These are phyloP conservation scores for Zhuliangozyma blackwelliae DNA, from an alignment of 1,139 yeast species.

Conservation along the genomic window DNA sequence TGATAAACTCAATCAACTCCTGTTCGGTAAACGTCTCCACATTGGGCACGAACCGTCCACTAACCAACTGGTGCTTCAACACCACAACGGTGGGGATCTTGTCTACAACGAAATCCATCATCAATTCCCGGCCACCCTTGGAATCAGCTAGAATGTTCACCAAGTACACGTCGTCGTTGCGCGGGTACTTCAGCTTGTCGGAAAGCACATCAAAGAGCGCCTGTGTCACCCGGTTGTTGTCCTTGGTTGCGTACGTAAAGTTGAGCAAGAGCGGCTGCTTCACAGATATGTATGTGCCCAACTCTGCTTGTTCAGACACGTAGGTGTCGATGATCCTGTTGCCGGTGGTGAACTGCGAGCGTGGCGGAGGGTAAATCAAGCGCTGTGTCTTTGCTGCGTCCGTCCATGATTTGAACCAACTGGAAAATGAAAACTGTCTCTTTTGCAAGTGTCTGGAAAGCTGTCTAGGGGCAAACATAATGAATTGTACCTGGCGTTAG, in stretches of 20 bases:
- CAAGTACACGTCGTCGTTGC: constrained; percentile 42
- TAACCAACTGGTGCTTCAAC: constrained; percentile 62
- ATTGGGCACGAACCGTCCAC: constrained; percentile 44
- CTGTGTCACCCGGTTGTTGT: constrained; percentile 60
- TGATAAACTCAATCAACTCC: constrained; percentile 55
- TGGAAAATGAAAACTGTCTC: constrained; percentile 8
- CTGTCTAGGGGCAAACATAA: constrained; percentile 2
- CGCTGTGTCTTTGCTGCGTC: constrained; percentile 12
- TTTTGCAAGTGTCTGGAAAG: neutral
- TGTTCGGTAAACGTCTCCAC: constrained; percentile 46
- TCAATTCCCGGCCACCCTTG: constrained; percentile 55
- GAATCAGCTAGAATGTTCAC: constrained; percentile 72
- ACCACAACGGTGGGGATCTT: constrained; percentile 66
- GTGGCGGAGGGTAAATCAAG: constrained; percentile 39
- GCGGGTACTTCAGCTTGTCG: constrained; percentile 48
- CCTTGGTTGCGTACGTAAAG: constrained; percentile 67
- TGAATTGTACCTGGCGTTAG: neutral
- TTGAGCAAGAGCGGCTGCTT: constrained; percentile 65
- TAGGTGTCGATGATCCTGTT: constrained; percentile 40
- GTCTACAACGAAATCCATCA: constrained; percentile 52
- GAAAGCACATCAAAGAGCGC: constrained; percentile 53
- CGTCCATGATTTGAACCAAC: constrained; percentile 12
- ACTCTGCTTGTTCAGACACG: constrained; percentile 47
- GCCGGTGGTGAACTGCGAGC: constrained; percentile 34
- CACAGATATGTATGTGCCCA: constrained; percentile 50